A percentile compares a stretch with the other conserved stretches of the same genome.
phyloP scores from a whole-genome alignment of 768 basidiomycete genomes.

The Gloeostereum incarnatum region DNA sequence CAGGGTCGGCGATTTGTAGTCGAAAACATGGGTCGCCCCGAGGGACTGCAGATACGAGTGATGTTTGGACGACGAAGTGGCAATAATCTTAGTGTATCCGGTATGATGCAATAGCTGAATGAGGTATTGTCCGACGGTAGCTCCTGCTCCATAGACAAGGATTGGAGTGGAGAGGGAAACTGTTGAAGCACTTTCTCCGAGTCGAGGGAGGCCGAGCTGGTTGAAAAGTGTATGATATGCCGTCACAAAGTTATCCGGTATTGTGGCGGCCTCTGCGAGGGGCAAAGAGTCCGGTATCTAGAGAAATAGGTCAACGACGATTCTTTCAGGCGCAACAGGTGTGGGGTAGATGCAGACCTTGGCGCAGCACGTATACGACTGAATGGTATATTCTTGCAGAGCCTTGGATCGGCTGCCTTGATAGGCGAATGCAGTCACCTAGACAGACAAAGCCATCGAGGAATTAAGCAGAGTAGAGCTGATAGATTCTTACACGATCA shows the following conservation, averaged over 20 bases:
- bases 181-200: conserved; percentile 19
- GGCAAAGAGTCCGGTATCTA: conserved; percentile 31
- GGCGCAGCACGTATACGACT: conserved; percentile 18
- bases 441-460: background rate
- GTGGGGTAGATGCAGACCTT: conserved; percentile 26
- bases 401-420: conserved; percentile 17
- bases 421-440: conserved; percentile 19
- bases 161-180: conserved; percentile 24
- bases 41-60: conserved; percentile 26
- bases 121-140: conserved; percentile 27
- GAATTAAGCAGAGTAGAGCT: background rate
- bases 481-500: conserved; percentile 26
- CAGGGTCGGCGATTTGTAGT: conserved; percentile 28
- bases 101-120: conserved; percentile 28
- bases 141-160: conserved; percentile 35
- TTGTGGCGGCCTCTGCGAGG: conserved; percentile 26
- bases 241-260: conserved; percentile 33
- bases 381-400: conserved; percentile 25
- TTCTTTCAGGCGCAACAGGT: background rate
- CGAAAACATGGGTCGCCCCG: conserved; percentile 29
- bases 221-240: conserved; percentile 31
- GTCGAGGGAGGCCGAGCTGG: conserved; percentile 25
- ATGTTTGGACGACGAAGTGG: conserved; percentile 29
- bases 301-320: background rate
- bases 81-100: conserved; percentile 31